Conservation (phyloP, 2,329 filamentous ascomycete species). For the Aureobasidium sp. region DNA sequence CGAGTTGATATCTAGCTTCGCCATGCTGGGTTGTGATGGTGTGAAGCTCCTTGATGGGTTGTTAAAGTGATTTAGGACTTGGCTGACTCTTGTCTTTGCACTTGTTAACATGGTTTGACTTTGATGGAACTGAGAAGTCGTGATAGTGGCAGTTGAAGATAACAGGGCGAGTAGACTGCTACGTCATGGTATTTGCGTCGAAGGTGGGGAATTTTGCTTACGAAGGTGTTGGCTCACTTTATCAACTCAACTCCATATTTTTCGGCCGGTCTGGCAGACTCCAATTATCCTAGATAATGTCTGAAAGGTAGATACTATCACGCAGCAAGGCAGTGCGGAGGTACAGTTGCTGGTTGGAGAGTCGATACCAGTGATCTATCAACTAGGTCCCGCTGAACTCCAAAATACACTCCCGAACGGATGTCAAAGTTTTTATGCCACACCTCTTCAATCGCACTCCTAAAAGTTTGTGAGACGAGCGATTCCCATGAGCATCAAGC, state of each 20-base stretch:
- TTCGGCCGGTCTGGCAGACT: neutral
- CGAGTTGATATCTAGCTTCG: slow-evolving; percentile 23
- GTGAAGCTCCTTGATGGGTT: neutral
- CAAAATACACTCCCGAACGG: neutral
- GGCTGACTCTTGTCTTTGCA: neutral
- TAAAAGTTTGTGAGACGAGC: neutral
- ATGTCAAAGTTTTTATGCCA: neutral
- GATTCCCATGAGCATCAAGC: neutral
- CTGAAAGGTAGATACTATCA: neutral
- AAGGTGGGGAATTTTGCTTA: neutral
- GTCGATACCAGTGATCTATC: neutral
- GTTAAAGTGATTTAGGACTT: neutral
- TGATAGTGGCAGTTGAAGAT: neutral
- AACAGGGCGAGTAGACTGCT: neutral
- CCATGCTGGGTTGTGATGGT: neutral
- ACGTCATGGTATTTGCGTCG: neutral
- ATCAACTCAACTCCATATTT: neutral
- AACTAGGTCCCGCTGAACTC: neutral
- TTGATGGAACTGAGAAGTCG: neutral
- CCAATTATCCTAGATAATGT: neutral
- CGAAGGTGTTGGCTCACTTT: neutral
- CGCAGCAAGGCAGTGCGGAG: neutral
- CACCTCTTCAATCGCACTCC: neutral
- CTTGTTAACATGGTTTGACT: slow-evolving; percentile 2
- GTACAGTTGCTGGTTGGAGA: neutral